Percentiles rank a stretch among this genome's conserved stretches.
Conservation (phyloP, 768 basidiomycete genomes). For the Clitopilus hobsonii region DNA sequence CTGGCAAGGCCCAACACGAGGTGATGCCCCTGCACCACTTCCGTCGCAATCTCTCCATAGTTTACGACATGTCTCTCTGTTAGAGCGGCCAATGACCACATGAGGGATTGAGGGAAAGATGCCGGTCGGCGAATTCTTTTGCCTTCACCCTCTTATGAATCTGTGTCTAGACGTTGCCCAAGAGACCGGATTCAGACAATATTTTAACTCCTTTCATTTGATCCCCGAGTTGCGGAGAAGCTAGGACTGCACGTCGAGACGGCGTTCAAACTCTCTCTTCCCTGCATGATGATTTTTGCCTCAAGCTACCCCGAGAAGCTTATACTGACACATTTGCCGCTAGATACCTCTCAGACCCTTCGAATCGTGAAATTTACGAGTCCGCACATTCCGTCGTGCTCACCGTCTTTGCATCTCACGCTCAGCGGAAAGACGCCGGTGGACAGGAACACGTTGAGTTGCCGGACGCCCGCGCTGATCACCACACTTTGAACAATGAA, state of each 20-base stretch:
- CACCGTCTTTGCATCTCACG: constrained; percentile 63
- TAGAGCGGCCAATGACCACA: background rate
- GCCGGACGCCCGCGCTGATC: constrained; percentile 4
- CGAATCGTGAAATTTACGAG: constrained; percentile 76
- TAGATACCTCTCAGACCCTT: constrained; percentile 58
- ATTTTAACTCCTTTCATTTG: background rate
- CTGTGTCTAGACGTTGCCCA: background rate
- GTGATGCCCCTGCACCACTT: background rate
- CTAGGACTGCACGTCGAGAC: background rate
- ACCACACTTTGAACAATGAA: constrained; percentile 5
- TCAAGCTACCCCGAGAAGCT: background rate
- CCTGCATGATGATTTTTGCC: too few relatives aligned
- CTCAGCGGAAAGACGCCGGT: constrained; percentile 29
- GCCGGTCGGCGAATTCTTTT: background rate
- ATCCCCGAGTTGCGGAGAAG: background rate
- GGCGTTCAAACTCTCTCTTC: background rate
- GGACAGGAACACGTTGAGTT: background rate
- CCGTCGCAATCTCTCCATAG: background rate
- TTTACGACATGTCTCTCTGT: background rate
- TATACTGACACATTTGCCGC: constrained; percentile 11
- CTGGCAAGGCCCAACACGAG: constrained; percentile 2
- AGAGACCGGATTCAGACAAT: background rate
- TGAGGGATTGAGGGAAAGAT: background rate
- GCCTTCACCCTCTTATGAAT: background rate
- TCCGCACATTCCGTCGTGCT: constrained; percentile 83